Evolutionary conservation across 148 eudicot genomes (phyloP), one percentile per base, ranked within the genome.

Genomic region (Polygonum aviculare): DNA sequence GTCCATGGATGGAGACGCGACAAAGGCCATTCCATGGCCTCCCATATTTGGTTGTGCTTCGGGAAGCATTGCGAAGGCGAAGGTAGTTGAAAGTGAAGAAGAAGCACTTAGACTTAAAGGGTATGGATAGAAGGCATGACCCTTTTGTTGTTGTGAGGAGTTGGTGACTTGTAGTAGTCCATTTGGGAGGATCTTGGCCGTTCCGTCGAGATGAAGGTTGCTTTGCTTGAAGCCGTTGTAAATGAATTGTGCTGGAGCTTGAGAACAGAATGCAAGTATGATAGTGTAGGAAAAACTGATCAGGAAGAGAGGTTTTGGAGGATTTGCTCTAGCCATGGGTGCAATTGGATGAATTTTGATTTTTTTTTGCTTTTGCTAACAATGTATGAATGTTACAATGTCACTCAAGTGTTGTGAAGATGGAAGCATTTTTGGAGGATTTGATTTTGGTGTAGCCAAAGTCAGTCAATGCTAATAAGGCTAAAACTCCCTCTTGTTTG

Each of bases 211-310:
- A 51, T 12, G 74, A 50, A 77, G 49, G 39, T 69, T 51, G 19
- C 19, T 54, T 77, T 62, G 55, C 49, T 38, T 39, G 65, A 77
- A 77, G 40, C 78, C 78, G n/a, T 63, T 31, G 74, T 77, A 77
- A n/a, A 63, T 67, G 72, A 77, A 77, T 5, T 69, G 73, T 41
- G 73, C 16, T 47, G 67, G 67, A 60, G 67, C 12, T 60, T 60
- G 67, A 22, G 67, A 60, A 33, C 67, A 60, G 2, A 36, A 60
- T 60, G 8, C 26, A 16, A 60, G 67, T 60, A 60, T 2, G 38
- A 22, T 21, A 22, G 67, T 60, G 67, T 33, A 60, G 67, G 35
- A 7, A 2, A 26, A 60, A 26, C 15, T 26, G 15, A 60, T 60
- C 14, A 22, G 38, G 38, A 60, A 60, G 67, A 26, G 67, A 3